Base-by-base conservation (phyloP, 257 asterid species). In the Przewalskia tangutica region DNA sequence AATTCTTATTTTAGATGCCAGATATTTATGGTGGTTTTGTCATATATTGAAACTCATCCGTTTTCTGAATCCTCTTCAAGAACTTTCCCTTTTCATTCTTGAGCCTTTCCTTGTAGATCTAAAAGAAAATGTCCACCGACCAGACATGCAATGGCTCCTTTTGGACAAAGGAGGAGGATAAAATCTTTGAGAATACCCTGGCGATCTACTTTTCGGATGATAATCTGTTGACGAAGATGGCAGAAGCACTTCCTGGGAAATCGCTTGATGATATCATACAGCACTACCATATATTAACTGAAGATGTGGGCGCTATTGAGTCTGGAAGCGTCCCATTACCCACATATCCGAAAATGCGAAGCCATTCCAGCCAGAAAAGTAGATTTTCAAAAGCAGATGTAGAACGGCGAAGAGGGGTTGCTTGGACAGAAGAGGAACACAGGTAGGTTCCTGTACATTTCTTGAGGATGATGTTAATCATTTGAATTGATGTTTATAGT, bases 391-490 rank as follows among this genome's bases (percentile, higher is more conserved):
- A n/a, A 56, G 59, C 27, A 42, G 23, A 82, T 55, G 81, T 14
- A n/a, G 59, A 54, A n/a, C 79, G 78, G 60, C 81, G 48, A 36
- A 82, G n/a, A 81, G 89, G 89, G 42, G 53, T n/a, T 56, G 86
- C 86, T 80, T 90, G 92, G 92, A 83, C 93, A 4, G 81, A 84
- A 83, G 88, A 87, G 71, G 91, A 91, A 84, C 93, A 87, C 59
- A 83, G 88, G 92, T 89, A 27, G 34, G 42, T 42, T 8, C 81
- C 20, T 48, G 76, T 50, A 32, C 13, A 20, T 80, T 66, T 27
- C 79, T 16, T 56, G 42, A 27, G 60, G 63, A 51, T 51, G 6
- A 44, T 55, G 36, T 81, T 66, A 42, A 56, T 53, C n/a, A 7
- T 55, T 3, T 32, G 17, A 42, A 32, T 80, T 82, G 62, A 36